Evolutionary conservation across 1,284 basidiomycete genomes (phyloP), one percentile per base, ranked within the genome.

Genomic region (Fomitopsis pinicola): DNA sequence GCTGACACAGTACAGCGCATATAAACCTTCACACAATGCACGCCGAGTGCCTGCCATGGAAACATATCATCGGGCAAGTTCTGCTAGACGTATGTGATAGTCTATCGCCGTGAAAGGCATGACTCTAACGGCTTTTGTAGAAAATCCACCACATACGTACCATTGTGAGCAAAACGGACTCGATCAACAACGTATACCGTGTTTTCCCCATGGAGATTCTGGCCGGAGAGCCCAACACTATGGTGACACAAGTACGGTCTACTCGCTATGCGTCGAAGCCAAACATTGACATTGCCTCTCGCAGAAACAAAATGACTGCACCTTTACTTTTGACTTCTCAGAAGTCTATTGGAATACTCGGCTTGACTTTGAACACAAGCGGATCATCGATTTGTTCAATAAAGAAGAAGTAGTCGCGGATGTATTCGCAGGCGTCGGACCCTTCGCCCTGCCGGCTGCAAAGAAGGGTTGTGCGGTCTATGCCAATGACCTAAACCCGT

Each of bases 261-360:
- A 2, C 9, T 19, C 5, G 14, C 17, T 35, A 19, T 54, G 9
- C 30, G 22, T 53, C 3, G 50, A 45, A 55, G 63, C 5, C 64
- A 57, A 19, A 10, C 26, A 48, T 38, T 55, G 57, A 62, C 58
- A 62, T 57, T 45, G 55, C 54, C 30, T 22, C 55, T 28, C 12
- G 26, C 55, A 30, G 70, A 96, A 92, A 82, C 82, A 65, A 95
- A 97, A 78, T 85, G 85, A 88, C 66, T 98, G 95, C 75, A 78
- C 77, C 15, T 99, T 98, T 74, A 89, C 84, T 0, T 98, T 99
- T 69, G 96, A 99, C 73, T 99, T 99, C 71, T 88, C 92, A 9
- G 82, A 88, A 68, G 97, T 99, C 2, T 99, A 99, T 76, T 99
- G 96, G 95, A 99, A 99, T 78, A 97, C 95, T 19, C 86, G 97